phyloP scores from a whole-genome alignment of 2,329 filamentous ascomycete species.

The Alternaria novae-zelandiae region DNA sequence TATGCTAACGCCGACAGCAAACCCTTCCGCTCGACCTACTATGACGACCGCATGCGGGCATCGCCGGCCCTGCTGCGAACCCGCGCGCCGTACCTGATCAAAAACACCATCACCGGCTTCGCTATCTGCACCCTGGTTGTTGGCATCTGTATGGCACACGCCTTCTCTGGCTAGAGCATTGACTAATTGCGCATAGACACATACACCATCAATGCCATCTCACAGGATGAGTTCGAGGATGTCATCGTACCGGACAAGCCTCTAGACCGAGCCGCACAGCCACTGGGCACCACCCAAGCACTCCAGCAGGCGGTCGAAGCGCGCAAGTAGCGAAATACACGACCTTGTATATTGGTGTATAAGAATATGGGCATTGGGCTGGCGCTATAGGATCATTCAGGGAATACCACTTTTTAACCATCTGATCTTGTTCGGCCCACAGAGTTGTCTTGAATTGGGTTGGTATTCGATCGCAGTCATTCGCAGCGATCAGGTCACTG shows the following conservation, averaged over 20 bases:
- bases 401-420: slow-evolving; percentile 20
- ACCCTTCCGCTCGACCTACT: slow-evolving; percentile 78
- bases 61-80: slow-evolving; percentile 89
- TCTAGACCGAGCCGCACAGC: slow-evolving; percentile 50
- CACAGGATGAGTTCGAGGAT: slow-evolving; percentile 96
- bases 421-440: background rate
- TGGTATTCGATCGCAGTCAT: background rate
- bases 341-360: slow-evolving; percentile 34
- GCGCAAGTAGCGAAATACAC: slow-evolving; percentile 26
- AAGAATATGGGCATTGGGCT: slow-evolving; percentile 35
- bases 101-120: slow-evolving; percentile 84
- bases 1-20: slow-evolving; percentile 32
- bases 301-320: slow-evolving; percentile 41
- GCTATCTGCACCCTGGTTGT: slow-evolving; percentile 77
- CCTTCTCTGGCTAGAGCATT: background rate
- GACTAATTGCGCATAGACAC: slow-evolving; percentile 57
- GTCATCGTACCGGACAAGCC: slow-evolving; percentile 85
- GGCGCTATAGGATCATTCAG: slow-evolving; percentile 31
- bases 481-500: background rate
- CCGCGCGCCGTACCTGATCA: slow-evolving; percentile 87
- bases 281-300: slow-evolving; percentile 34
- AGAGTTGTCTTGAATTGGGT: background rate
- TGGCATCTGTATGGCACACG: slow-evolving; percentile 72
- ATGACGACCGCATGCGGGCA: slow-evolving; percentile 85
- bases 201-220: slow-evolving; percentile 81